A percentile compares a stretch with the other conserved stretches of the same genome.
phyloP scores from a whole-genome alignment of 257 asterid species.

The Euphrasia confusa region DNA sequence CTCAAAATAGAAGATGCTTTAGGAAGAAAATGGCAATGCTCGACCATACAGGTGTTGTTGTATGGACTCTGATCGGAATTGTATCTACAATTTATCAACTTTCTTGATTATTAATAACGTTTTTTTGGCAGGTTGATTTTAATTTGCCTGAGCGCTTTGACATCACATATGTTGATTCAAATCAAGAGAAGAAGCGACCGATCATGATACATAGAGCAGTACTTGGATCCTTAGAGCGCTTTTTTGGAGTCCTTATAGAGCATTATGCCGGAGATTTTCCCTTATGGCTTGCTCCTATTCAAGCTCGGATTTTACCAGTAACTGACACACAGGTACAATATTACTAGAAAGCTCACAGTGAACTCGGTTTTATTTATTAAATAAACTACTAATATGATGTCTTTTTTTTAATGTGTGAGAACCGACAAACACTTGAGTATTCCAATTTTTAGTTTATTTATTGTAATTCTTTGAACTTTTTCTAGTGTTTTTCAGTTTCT shows the following conservation, averaged over 20 bases:
- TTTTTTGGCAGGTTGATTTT: conserved; percentile 66
- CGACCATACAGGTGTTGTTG: conserved; percentile 75
- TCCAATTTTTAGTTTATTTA: too few relatives aligned
- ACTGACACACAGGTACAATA: conserved; percentile 73
- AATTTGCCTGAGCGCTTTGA: conserved; percentile 86
- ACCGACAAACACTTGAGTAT: too few relatives aligned
- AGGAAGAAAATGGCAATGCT: conserved; percentile 99
- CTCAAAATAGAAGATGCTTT: conserved; percentile 97
- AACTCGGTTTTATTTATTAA: too few relatives aligned
- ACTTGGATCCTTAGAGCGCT: conserved; percentile 92
- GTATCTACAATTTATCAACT: not conserved
- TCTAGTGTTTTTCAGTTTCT: too few relatives aligned
- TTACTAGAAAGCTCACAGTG: not conserved
- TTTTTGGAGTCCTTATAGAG: conserved; percentile 91
- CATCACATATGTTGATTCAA: conserved; percentile 70
- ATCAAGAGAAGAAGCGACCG: conserved; percentile 80
- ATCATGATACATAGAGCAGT: conserved; percentile 93
- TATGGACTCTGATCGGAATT: too few relatives aligned
- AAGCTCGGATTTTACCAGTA: conserved; percentile 79
- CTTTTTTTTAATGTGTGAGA: too few relatives aligned
- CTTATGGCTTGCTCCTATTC: conserved; percentile 91
- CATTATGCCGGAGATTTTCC: conserved; percentile 96
- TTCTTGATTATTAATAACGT: not conserved
- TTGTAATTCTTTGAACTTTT: too few relatives aligned
- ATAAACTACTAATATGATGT: too few relatives aligned